Conservation (phyloP, 257 asterid genomes). For the Lycium ferocissimum region DNA sequence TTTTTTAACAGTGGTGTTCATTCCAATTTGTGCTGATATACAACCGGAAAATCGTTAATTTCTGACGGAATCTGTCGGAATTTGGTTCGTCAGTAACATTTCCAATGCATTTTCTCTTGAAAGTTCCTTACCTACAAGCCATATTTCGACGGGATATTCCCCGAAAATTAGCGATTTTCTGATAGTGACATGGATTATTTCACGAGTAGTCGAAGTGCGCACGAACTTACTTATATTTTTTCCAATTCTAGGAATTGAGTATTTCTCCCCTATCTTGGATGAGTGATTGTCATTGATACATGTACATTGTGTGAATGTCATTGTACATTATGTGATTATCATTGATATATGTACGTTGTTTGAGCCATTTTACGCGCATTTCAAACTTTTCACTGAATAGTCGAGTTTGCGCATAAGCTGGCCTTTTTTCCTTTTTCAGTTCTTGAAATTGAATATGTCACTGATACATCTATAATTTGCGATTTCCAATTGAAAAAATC, state of each 20-base stretch:
- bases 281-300: background rate
- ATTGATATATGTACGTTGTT: background rate
- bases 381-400: background rate
- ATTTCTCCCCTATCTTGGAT: background rate
- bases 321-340: background rate
- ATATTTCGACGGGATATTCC: background rate
- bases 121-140: background rate
- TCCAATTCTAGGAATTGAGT: background rate
- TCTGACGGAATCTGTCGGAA: background rate
- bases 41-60: background rate
- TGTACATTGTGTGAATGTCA: background rate
- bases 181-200: no score
- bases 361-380: rapidly evolving
- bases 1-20: background rate
- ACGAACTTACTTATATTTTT: background rate
- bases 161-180: background rate
- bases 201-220: background rate
- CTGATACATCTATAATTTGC: background rate
- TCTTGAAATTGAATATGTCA: background rate
- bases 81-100: no score
- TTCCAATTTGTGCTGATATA: background rate
- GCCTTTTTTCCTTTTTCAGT: no score
- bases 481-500: background rate
- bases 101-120: no score
- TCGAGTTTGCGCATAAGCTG: background rate